Evolutionary conservation across 345 rosid species (phyloP).

Genomic region (Acer negundo): DNA sequence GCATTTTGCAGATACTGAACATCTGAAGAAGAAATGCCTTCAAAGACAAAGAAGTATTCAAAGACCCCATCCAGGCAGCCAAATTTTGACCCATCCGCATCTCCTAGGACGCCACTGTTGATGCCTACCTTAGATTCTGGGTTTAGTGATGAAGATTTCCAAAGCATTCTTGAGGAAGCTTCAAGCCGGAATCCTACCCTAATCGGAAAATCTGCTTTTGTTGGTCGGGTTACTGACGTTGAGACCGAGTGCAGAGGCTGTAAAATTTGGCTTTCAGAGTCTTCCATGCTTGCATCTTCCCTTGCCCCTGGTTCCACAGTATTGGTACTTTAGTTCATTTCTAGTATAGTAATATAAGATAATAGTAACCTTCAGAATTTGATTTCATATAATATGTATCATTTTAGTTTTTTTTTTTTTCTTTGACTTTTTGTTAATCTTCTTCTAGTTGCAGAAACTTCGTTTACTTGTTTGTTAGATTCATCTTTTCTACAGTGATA

Average conservation of each 20-base stretch:
- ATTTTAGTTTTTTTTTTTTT: neutral
- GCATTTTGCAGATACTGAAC: neutral
- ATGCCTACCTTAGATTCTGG: slow-evolving; percentile 26
- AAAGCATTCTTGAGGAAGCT: slow-evolving; percentile 48
- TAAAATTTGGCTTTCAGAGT: slow-evolving; percentile 80
- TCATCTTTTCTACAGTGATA: too few relatives aligned
- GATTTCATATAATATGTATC: neutral
- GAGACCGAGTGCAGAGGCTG: slow-evolving; percentile 50
- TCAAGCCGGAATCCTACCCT: slow-evolving; percentile 52
- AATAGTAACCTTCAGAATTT: too few relatives aligned
- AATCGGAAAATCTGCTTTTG: slow-evolving; percentile 54
- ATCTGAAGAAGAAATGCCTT: slow-evolving; percentile 49
- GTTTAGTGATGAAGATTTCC: slow-evolving; percentile 10
- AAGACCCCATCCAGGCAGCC: slow-evolving; percentile 51
- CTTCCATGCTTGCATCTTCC: slow-evolving; percentile 69
- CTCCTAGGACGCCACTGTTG: slow-evolving; percentile 19
- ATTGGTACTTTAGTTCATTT: slow-evolving; percentile 46
- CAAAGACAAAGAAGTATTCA: slow-evolving; percentile 32
- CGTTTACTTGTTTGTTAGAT: neutral
- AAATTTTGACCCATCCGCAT: slow-evolving; percentile 27
- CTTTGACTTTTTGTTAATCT: too few relatives aligned
- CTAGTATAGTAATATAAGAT: too few relatives aligned
- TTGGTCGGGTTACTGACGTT: slow-evolving; percentile 51
- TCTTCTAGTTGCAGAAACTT: too few relatives aligned
- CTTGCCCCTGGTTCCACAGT: slow-evolving; percentile 71